Evolutionary conservation across 805 yeast species (phyloP), one percentile per base, ranked within the genome.

Genomic region (Starmerella bacillaris): DNA sequence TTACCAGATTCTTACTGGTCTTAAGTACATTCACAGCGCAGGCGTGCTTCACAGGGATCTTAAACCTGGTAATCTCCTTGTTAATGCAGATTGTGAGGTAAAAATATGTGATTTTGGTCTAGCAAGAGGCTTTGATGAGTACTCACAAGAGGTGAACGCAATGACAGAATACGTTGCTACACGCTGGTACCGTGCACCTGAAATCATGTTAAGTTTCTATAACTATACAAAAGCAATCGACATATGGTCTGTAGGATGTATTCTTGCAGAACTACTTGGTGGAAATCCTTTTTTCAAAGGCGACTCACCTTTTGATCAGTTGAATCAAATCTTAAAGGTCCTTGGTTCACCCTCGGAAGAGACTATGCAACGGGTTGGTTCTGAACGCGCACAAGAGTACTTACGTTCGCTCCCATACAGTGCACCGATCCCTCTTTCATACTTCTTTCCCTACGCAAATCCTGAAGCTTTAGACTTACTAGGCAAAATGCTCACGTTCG

Each of bases 161-260:
- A 77, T 86, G 92, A 86, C 96, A 2, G 96, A 86, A 56, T 86
- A 86, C 53, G 96, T 86, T 30, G 96, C 96, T 7, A 86, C 96
- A 3, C 64, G 96, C 45, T 86, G 96, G 95, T 86, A 86, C 56
- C 65, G 96, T 37, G 96, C 96, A 1, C 96, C 96, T 0, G 96
- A 86, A 50, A 83, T 86, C 53, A 86, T 86, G 96, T 65, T 86
- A 33, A 82, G 94, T 11, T 82, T 84, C 49, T 86, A 83, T 43
- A 80, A 78, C 49, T 86, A 86, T 59, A 78, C 94, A 18, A 78
- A 86, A 26, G 94, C 94, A 24, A 86, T 86, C 50, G 96, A 86
- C 57, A 72, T 86, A 21, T 86, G 96, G 96, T 77, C 92, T 2
- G 93, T 83, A 17, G 96, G 96, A 4, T 86, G 96, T 57, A 86